A percentile compares a stretch with the other conserved stretches of the same genome.
phyloP scores from a whole-genome alignment of 169 alveolate species.

The Babesia bigemina region DNA sequence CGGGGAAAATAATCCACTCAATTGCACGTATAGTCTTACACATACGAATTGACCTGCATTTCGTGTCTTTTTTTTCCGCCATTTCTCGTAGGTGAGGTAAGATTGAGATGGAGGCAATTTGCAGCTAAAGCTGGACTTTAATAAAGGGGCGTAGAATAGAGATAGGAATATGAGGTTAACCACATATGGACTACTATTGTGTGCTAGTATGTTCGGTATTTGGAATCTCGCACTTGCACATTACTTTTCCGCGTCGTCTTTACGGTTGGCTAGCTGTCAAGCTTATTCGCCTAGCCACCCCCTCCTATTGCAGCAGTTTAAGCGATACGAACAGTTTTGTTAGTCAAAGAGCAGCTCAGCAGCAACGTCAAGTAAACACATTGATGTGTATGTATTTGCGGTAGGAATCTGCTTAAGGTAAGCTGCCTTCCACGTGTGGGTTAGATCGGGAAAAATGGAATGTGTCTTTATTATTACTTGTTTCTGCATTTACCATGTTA shows the following conservation, averaged over 20 bases:
- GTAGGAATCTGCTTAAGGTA: constrained; percentile 13
- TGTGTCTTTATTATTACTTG: neutral
- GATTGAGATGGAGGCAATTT: neutral
- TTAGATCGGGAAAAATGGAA: neutral
- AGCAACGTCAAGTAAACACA: neutral
- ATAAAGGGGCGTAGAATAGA: neutral
- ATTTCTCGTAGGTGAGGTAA: neutral
- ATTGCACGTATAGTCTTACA: too few species aligned
- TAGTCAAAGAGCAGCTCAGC: neutral
- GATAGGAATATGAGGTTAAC: neutral
- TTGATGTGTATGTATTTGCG: constrained; percentile 4
- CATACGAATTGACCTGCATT: neutral
- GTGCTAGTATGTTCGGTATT: neutral
- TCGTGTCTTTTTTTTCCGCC: constrained; percentile 1
- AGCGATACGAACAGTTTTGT: neutral
- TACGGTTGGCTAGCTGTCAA: constrained; percentile 2
- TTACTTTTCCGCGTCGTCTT: neutral
- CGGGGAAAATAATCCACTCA: too few species aligned
- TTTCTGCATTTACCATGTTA: neutral
- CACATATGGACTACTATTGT: too few species aligned
- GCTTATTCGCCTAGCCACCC: constrained; percentile 23
- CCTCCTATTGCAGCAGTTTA: neutral
- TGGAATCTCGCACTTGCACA: constrained; percentile 19
- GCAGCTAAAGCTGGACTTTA: neutral
- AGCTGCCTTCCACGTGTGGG: constrained; percentile 7